Evolutionary conservation across 495 filamentous ascomycete genomes (phyloP).

Genomic region (Aspergillus sclerotioniger): DNA sequence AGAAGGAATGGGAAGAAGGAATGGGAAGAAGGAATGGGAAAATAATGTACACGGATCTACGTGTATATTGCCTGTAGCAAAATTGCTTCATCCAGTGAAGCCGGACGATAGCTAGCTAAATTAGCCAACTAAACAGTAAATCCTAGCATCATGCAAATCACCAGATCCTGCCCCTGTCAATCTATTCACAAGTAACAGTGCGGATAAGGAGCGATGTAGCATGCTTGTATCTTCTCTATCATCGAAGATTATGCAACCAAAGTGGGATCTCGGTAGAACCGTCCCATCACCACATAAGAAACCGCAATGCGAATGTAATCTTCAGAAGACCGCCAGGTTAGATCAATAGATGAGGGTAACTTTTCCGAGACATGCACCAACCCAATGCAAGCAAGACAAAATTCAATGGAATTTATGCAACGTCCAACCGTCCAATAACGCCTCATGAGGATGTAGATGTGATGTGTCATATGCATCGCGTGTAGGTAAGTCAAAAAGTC

Average conservation of each 20-base stretch:
- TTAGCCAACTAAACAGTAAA: background rate
- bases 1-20: background rate
- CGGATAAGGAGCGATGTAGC: too few relatives aligned
- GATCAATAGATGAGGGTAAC: background rate
- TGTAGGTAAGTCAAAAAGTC: background rate
- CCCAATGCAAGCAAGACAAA: background rate
- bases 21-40: background rate
- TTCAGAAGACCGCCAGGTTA: background rate
- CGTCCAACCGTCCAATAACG: background rate
- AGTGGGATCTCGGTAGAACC: too few relatives aligned
- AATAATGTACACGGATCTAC: background rate
- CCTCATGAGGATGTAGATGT: background rate
- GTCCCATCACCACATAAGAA: too few relatives aligned
- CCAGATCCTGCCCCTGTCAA: too few relatives aligned
- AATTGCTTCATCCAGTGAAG: background rate
- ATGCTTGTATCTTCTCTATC: background rate
- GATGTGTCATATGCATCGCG: background rate
- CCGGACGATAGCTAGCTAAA: background rate
- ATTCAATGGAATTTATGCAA: background rate
- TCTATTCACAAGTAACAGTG: too few relatives aligned
- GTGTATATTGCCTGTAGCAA: too few relatives aligned
- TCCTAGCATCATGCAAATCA: background rate
- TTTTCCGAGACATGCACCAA: conserved; percentile 2
- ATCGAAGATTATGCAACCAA: background rate
- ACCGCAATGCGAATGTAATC: too few relatives aligned